These are phyloP conservation scores for Starmerella tilneyi DNA, from an alignment of 805 yeast genomes.

Conservation along the genomic window DNA sequence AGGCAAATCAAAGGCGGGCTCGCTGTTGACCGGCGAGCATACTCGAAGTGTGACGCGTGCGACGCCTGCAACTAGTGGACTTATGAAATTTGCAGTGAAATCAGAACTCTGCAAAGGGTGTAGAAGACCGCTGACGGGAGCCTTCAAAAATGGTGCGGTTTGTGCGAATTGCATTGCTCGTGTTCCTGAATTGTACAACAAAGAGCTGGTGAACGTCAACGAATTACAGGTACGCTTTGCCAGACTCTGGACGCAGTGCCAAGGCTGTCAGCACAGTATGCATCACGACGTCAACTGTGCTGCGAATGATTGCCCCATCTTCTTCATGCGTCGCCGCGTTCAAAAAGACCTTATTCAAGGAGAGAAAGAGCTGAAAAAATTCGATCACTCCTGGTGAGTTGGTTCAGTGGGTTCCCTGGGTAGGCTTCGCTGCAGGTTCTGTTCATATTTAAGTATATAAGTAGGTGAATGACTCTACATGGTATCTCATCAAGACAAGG, in stretches of 20 bases:
- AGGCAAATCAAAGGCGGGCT: constrained; percentile 74
- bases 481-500: too few relatives aligned
- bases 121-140: constrained; percentile 57
- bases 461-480: too few relatives aligned
- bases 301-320: constrained; percentile 93
- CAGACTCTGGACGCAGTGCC: constrained; percentile 95
- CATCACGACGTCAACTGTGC: constrained; percentile 95
- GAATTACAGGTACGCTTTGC: constrained; percentile 73
- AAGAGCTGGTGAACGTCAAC: constrained; percentile 68
- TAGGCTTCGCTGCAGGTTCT: too few relatives aligned
- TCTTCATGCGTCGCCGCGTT: constrained; percentile 86
- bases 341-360: constrained; percentile 60
- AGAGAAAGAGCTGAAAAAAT: constrained; percentile 48
- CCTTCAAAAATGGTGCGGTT: constrained; percentile 53
- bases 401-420: too few relatives aligned
- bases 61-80: constrained; percentile 72
- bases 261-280: constrained; percentile 89
- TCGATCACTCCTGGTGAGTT: constrained; percentile 40
- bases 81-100: constrained; percentile 84
- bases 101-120: constrained; percentile 85
- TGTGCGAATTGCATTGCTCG: constrained; percentile 63
- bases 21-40: constrained; percentile 70
- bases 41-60: constrained; percentile 61
- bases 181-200: constrained; percentile 72
- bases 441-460: too few relatives aligned